Percentiles rank a stretch among this genome's conserved stretches.
Conservation (phyloP, 306 rosid genomes). For the Cicer yamashitae region DNA sequence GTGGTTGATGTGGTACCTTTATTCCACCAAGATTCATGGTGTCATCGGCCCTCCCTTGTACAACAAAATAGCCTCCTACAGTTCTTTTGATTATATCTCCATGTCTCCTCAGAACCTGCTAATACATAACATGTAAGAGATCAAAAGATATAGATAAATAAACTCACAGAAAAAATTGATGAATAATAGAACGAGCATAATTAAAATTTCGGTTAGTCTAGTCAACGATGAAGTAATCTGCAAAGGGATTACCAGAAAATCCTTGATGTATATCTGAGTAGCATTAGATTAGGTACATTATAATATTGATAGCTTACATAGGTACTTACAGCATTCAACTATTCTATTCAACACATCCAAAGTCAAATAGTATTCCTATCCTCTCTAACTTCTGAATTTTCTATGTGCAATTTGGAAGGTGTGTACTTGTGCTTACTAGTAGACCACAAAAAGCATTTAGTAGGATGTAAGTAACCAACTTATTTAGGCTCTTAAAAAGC, state of each 20-base stretch:
- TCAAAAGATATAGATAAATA: conserved; percentile 5
- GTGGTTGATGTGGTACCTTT: conserved; percentile 61
- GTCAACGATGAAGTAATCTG: conserved; percentile 9
- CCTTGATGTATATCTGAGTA: conserved; percentile 13
- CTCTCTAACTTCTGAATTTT: background rate
- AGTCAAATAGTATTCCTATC: conserved; percentile 5
- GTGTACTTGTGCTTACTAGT: background rate
- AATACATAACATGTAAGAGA: conserved; percentile 31
- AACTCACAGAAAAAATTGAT: conserved; percentile 10
- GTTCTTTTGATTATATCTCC: conserved; percentile 82
- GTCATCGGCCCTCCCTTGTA: conserved; percentile 93
- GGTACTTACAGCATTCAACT: background rate
- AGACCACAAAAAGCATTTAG: conserved; percentile 3
- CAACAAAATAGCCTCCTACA: conserved; percentile 66
- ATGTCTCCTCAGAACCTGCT: conserved; percentile 79
- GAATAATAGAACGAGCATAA: background rate
- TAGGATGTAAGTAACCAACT: background rate
- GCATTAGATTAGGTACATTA: background rate
- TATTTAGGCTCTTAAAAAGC: background rate
- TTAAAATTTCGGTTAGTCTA: background rate
- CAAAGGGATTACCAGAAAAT: conserved; percentile 21
- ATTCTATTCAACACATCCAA: conserved; percentile 15
- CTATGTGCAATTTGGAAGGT: background rate
- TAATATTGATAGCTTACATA: conserved; percentile 6
- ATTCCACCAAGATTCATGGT: conserved; percentile 97